Base-by-base conservation (phyloP, 2,329 filamentous ascomycete genomes). In the Penicillium aurantiogriseum region DNA sequence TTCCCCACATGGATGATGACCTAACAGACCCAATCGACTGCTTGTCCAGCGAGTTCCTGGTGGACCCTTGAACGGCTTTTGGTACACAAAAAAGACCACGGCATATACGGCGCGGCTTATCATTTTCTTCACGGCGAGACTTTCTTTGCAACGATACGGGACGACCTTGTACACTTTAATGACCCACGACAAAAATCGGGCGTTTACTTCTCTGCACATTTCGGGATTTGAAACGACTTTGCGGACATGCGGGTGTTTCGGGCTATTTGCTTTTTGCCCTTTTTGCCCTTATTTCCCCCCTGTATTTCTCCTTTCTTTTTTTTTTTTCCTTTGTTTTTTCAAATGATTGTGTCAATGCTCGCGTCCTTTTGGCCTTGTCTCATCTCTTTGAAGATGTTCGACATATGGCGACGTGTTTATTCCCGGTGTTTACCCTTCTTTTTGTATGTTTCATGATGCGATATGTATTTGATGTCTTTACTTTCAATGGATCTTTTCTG, bases 1-100 rank as follows among this genome's bases (percentile, higher is more conserved):
- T 63, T 15, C 38, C 63, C 23, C 42, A 61, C 27, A 62, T 74
- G 45, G 65, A 70, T 31, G 69, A 69, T 19, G 72, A 76, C 43
- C 67, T 74, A 53, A 64, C 67, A 17, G 69, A 74, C 43, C 72
- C 73, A 43, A 75, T 75, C 15, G 73, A 76, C 52, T 73, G 73
- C 53, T 70, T 76, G 44, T 71, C 71, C 29, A 69, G 73, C 36
- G 72, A 75, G 49, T 76, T 75, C 46, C 66, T 74, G 43, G 65
- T 72, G n/a, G 73, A 76, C 11, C 65, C 65, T 42, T 66, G 49
- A 63, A 31, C 25, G 33, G 33, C 53, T 58, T 51, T 33, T 15
- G 43, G 42, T 47, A 50, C 21, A 13, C 19, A 56, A 52, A 59
- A 21, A 39, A 25, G 55, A 52, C 43, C 45, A 61, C 57, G 56